Evolutionary conservation across 495 filamentous ascomycete genomes (phyloP).

Genomic region (Cladorrhinum samala): DNA sequence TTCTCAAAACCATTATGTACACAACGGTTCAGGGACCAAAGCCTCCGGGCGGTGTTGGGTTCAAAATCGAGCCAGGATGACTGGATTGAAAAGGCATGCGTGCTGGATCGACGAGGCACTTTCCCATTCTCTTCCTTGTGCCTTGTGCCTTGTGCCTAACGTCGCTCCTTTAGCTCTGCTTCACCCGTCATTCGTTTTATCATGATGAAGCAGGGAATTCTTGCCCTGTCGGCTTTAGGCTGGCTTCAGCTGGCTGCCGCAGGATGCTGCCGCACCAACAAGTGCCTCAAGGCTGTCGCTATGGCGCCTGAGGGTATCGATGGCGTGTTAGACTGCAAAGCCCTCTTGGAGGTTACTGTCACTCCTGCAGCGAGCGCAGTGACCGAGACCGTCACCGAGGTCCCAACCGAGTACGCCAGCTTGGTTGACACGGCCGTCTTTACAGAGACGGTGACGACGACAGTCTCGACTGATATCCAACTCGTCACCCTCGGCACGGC

Average conservation of each 20-base stretch:
- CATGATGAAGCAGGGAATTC: constrained; percentile 11
- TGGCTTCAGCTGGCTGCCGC: constrained; percentile 11
- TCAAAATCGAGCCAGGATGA: too few relatives aligned
- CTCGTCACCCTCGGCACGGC: neutral
- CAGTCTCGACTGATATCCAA: neutral
- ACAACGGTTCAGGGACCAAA: too few relatives aligned
- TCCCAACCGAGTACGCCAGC: constrained; percentile 8
- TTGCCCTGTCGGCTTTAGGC: constrained; percentile 8
- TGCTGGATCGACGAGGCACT: too few relatives aligned
- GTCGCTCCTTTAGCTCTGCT: too few relatives aligned
- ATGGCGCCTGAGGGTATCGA: neutral
- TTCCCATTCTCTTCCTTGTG: too few relatives aligned
- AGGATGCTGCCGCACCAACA: constrained; percentile 15
- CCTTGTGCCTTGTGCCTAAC: too few relatives aligned
- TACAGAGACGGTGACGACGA: constrained; percentile 8
- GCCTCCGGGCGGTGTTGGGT: too few relatives aligned
- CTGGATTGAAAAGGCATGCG: too few relatives aligned
- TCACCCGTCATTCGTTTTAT: constrained; percentile 8
- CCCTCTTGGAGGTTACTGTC: constrained; percentile 10
- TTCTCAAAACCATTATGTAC: too few relatives aligned
- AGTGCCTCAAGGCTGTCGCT: constrained; percentile 12
- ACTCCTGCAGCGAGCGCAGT: constrained; percentile 7
- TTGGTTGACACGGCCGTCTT: constrained; percentile 3
- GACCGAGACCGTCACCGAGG: constrained; percentile 4
- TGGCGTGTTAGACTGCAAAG: constrained; percentile 9